phyloP scores from a whole-genome alignment of 305 asterid species.

The Plantago lanceolata region DNA sequence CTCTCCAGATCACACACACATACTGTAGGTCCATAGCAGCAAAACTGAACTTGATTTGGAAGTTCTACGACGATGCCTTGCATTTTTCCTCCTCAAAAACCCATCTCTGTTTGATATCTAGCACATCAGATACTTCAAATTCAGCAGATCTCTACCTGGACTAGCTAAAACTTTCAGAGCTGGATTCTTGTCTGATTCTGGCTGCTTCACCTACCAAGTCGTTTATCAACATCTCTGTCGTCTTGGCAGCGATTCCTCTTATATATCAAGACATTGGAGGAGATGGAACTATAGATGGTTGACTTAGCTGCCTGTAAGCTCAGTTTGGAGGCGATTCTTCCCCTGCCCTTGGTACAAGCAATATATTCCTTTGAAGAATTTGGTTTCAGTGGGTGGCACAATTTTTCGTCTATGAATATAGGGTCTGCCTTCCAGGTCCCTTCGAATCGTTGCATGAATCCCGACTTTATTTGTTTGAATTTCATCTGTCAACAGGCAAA shows the following conservation, averaged over 20 bases:
- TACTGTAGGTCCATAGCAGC: background rate
- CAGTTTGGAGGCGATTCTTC: conserved; percentile 72
- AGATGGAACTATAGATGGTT: conserved; percentile 83
- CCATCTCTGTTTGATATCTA: conserved; percentile 70
- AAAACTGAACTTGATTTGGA: conserved; percentile 18
- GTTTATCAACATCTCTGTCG: conserved; percentile 73
- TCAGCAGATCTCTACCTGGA: conserved; percentile 28
- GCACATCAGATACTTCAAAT: conserved; percentile 16
- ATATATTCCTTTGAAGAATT: conserved; percentile 48
- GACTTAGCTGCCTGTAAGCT: conserved; percentile 70
- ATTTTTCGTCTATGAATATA: conserved; percentile 56
- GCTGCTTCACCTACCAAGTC: conserved; percentile 78
- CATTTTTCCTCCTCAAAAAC: conserved; percentile 49
- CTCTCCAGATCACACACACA: background rate
- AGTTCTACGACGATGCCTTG: conserved; percentile 36
- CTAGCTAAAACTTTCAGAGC: conserved; percentile 5
- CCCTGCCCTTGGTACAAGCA: conserved; percentile 59
- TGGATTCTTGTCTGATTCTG: conserved; percentile 45
- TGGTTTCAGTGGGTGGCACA: conserved; percentile 56
- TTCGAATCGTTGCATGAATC: conserved; percentile 88
- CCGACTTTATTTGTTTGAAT: conserved; percentile 79
- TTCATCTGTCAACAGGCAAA: conserved; percentile 50
- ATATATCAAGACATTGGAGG: conserved; percentile 92
- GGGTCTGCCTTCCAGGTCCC: conserved; percentile 88
- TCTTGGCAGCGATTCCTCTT: conserved; percentile 74